Evolutionary conservation across 768 basidiomycete species (phyloP).

Genomic region (Lyophyllum shimeji): DNA sequence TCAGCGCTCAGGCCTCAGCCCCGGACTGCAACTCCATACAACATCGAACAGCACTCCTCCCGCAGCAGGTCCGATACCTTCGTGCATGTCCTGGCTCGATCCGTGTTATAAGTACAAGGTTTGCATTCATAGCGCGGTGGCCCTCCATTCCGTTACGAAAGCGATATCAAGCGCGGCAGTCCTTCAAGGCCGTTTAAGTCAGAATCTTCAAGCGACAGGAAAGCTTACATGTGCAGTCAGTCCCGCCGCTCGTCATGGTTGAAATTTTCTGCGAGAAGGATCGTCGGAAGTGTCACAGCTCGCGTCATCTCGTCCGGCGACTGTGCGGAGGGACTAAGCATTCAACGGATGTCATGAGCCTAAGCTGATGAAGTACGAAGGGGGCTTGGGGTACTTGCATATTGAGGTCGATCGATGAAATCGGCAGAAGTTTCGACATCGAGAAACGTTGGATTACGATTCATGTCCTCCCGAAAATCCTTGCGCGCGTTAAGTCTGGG

Average conservation of each 20-base stretch:
- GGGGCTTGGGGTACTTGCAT: neutral
- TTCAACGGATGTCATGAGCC: neutral
- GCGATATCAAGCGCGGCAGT: too few species aligned
- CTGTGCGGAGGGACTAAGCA: neutral
- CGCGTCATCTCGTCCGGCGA: neutral
- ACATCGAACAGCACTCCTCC: too few species aligned
- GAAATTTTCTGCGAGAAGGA: too few species aligned
- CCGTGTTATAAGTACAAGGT: too few species aligned
- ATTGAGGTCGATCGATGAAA: neutral
- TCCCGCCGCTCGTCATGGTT: neutral
- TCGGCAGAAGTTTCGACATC: neutral
- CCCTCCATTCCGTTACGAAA: too few species aligned
- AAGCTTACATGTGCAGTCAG: neutral
- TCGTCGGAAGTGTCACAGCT: neutral
- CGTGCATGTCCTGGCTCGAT: too few species aligned
- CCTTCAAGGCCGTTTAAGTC: too few species aligned
- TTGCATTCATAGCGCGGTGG: too few species aligned
- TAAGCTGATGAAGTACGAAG: neutral
- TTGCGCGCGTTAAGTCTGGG: slow-evolving; percentile 9
- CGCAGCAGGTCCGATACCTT: too few species aligned
- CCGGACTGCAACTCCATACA: too few species aligned
- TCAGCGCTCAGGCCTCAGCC: too few species aligned
- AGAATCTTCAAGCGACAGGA: neutral
- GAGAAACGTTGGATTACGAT: slow-evolving; percentile 7
- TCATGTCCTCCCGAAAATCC: slow-evolving; percentile 9